Base-by-base conservation (phyloP, 768 basidiomycete genomes). In the Suillus subaureus region DNA sequence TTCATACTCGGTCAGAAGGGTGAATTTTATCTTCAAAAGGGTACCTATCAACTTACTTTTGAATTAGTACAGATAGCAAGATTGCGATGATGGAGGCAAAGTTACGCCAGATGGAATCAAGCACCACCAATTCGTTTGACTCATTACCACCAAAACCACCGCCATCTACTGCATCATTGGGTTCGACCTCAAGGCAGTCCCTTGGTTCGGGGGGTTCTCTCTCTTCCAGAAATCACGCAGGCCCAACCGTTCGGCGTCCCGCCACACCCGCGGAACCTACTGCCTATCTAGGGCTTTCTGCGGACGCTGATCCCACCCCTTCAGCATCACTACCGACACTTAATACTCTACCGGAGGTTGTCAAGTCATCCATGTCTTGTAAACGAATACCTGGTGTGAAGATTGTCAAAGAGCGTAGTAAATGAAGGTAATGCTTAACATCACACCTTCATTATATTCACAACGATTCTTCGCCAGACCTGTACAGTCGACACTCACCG, bases 1-100 rank as follows among this genome's bases (percentile, higher is more conserved):
- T 77, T 67, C 77, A 77, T 65, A 79, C 77, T 67, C 86, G 79
- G 72, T 83, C 75, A 66, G 83, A 83, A 68, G 80, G 81, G 87
- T 75, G 26, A 6, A 47, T 66, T 63, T 33, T 31, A 8, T 26
- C 62, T 8, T 26, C 11, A 47, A 18, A 33, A 45, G n/a, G 40
- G 12, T 39, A 31, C 66, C 69, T 58, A 63, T 55, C 37, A 18
- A 31, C 68, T 72, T 23, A 71, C 51, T 39, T 28, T 31, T 64
- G 43, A 60, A 71, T 71, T 55, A 96, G 93, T 60, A 96, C 93
- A 2, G 80, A 85, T 52, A 89, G 88, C 70, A 97, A 98, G 79
- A 99, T 99, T 70, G 95, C 96, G 9, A 86, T 90, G 72, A 91
- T 98, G 85, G 97, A 99, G 78, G 97, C 97, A 3, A 99, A 99